These are phyloP conservation scores for Perkinsus marinus DNA, from an alignment of 169 alveolate genomes.

Conservation along the genomic window DNA sequence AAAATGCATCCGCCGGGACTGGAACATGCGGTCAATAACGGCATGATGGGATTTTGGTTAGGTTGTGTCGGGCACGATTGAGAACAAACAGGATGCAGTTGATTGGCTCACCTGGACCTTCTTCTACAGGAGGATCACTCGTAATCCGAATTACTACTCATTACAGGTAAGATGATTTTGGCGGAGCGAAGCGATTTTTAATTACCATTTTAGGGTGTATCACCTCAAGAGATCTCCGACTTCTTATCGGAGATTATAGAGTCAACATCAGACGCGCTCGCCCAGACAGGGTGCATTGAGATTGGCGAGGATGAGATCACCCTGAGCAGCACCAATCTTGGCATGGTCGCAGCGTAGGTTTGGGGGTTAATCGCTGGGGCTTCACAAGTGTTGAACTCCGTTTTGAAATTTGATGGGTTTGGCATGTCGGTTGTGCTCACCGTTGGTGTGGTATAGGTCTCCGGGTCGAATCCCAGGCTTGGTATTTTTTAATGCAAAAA, in stretches of 20 bases:
- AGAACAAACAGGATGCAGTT: conserved; percentile 87
- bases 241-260: conserved; percentile 89
- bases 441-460: too few relatives aligned
- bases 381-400: too few relatives aligned
- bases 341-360: conserved; percentile 49
- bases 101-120: conserved; percentile 99
- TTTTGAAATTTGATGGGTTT: too few relatives aligned
- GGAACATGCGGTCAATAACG: too few relatives aligned
- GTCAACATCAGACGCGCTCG: conserved; percentile 69
- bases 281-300: conserved; percentile 78
- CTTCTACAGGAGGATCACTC: conserved; percentile 88
- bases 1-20: too few relatives aligned
- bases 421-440: too few relatives aligned
- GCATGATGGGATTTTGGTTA: too few relatives aligned
- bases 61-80: conserved; percentile 78
- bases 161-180: conserved; percentile 50
- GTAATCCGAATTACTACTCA: conserved; percentile 97
- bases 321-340: conserved; percentile 57
- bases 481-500: too few relatives aligned
- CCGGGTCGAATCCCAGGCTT: too few relatives aligned
- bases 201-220: neutral
- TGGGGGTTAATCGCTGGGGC: too few relatives aligned
- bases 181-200: neutral
- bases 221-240: conserved; percentile 52
- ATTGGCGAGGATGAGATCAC: conserved; percentile 67